Conservation (phyloP, 2,329 filamentous ascomycete genomes). For the Aspergillus carbonarius region DNA sequence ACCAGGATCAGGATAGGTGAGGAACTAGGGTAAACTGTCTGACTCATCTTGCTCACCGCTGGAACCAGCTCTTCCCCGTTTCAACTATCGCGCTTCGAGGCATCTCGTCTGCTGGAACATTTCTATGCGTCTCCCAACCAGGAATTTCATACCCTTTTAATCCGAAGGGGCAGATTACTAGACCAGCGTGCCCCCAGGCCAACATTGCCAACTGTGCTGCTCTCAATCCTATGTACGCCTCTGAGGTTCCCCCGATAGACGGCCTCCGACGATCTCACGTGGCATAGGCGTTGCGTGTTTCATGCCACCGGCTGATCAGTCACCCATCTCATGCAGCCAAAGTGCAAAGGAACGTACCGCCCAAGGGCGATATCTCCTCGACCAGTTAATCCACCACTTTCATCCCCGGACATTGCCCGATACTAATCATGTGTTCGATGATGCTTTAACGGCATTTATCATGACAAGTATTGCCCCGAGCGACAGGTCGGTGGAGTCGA, state of each 20-base stretch:
- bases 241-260: background rate
- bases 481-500: background rate
- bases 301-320: background rate
- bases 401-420: background rate
- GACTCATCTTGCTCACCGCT: background rate
- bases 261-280: background rate
- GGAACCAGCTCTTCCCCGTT: background rate
- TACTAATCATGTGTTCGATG: background rate
- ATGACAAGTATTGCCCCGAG: constrained; percentile 3
- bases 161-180: background rate
- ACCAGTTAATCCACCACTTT: background rate
- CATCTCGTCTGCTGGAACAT: background rate
- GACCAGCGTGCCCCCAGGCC: background rate
- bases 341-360: background rate
- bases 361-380: background rate
- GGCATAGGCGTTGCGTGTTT: background rate
- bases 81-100: background rate
- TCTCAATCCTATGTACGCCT: background rate
- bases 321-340: too few species aligned
- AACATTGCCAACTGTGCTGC: background rate
- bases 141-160: background rate
- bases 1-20: background rate
- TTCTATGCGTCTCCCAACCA: background rate
- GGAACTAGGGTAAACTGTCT: too few species aligned
- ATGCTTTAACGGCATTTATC: constrained; percentile 2